phyloP scores from a whole-genome alignment of 2,329 filamentous ascomycete genomes.

The Colletotrichum destructivum region DNA sequence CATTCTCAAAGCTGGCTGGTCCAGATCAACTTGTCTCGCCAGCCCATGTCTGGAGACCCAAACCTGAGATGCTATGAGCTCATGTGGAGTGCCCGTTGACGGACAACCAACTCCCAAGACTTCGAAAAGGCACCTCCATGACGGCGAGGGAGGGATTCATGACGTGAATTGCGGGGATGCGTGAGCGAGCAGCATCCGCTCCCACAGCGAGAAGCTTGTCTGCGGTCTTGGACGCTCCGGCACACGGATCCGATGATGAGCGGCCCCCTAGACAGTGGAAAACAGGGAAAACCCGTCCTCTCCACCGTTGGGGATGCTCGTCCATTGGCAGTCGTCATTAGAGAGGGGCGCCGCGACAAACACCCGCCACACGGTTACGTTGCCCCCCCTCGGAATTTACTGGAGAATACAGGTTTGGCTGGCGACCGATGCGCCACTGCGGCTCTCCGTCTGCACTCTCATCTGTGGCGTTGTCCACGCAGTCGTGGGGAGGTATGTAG shows the following conservation, averaged over 20 bases:
- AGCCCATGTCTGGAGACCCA: not conserved
- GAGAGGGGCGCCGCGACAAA: not conserved
- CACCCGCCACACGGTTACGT: slow-evolving; percentile 34
- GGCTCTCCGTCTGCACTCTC: slow-evolving; percentile 21
- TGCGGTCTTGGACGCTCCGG: slow-evolving; percentile 20
- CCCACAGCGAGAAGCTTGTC: slow-evolving; percentile 33
- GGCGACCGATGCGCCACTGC: not conserved
- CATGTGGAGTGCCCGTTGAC: slow-evolving; percentile 32
- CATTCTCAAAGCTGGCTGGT: not conserved
- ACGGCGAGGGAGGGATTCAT: slow-evolving; percentile 41
- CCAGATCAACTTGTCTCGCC: slow-evolving; percentile 21
- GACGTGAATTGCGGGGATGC: slow-evolving; percentile 35
- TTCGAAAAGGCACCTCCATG: slow-evolving; percentile 23
- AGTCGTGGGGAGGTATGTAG: not conserved
- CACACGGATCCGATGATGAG: slow-evolving; percentile 39
- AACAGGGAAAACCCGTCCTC: slow-evolving; percentile 36
- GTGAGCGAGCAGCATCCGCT: slow-evolving; percentile 13
- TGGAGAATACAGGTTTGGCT: slow-evolving; percentile 25
- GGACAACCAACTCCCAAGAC: slow-evolving; percentile 21
- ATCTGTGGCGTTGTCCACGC: slow-evolving; percentile 26
- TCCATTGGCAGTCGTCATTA: slow-evolving; percentile 42
- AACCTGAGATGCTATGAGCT: slow-evolving; percentile 39
- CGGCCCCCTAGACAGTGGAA: slow-evolving; percentile 11
- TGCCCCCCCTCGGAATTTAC: not conserved
- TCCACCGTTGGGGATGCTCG: slow-evolving; percentile 18